A percentile compares a stretch with the other conserved stretches of the same genome.
These are phyloP conservation scores for Penicillium bialowiezense DNA, from an alignment of 495 filamentous ascomycete species.

Conservation along the genomic window DNA sequence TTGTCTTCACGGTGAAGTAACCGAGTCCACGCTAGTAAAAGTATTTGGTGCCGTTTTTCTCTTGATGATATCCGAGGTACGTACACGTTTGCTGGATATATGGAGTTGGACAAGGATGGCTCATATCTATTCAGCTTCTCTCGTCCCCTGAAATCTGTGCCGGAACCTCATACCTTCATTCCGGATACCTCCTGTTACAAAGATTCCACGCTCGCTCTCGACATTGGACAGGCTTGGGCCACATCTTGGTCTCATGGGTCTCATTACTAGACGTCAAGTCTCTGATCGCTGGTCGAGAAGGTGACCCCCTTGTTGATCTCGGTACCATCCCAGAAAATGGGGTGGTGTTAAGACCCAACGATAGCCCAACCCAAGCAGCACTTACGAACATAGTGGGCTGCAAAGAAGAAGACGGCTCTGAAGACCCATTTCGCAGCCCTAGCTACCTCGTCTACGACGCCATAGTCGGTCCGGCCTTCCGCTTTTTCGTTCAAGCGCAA, in stretches of 20 bases:
- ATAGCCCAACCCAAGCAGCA: background rate
- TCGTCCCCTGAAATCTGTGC: constrained; percentile 27
- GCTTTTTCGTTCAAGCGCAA: constrained; percentile 36
- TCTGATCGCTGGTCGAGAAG: constrained; percentile 40
- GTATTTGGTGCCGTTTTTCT: constrained; percentile 33
- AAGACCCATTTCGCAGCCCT: constrained; percentile 27
- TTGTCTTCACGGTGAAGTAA: constrained; percentile 29
- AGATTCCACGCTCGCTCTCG: constrained; percentile 30
- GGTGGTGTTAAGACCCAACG: background rate
- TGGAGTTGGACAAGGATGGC: background rate
- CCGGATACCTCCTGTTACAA: constrained; percentile 33
- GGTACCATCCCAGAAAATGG: constrained; percentile 20
- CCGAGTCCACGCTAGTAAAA: constrained; percentile 23
- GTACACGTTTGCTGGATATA: constrained; percentile 17
- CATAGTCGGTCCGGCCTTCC: constrained; percentile 34
- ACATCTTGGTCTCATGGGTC: constrained; percentile 35
- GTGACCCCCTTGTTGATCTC: constrained; percentile 35
- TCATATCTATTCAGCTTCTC: constrained; percentile 19
- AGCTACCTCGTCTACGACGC: constrained; percentile 34
- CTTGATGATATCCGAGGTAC: constrained; percentile 41
- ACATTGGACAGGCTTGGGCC: constrained; percentile 29
- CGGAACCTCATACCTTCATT: constrained; percentile 36
- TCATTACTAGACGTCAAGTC: constrained; percentile 40
- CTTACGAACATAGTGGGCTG: background rate
- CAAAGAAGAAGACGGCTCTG: constrained; percentile 12